A percentile compares a stretch with the other conserved stretches of the same genome.
phyloP scores from a whole-genome alignment of 83 land plant genomes.

The Picea abies region DNA sequence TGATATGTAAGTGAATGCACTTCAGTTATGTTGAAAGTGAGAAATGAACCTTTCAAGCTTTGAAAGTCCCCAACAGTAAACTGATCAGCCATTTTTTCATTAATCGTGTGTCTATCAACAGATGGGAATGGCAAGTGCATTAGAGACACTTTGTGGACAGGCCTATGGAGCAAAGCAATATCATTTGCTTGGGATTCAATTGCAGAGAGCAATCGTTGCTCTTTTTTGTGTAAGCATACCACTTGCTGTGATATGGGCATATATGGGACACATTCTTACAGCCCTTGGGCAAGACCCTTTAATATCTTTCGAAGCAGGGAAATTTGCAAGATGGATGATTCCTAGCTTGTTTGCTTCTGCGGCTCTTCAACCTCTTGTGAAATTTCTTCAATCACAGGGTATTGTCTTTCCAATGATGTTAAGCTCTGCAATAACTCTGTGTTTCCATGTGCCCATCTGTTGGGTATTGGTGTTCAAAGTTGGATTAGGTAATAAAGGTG shows the following conservation, averaged over 20 bases:
- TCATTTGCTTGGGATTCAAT: conserved; percentile 69
- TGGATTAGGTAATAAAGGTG: conserved; percentile 69
- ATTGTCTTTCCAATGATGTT: conserved; percentile 79
- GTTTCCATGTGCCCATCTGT: conserved; percentile 54
- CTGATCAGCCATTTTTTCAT: neutral
- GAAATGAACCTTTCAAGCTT: no score
- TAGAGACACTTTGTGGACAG: conserved; percentile 92
- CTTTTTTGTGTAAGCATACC: conserved; percentile 57
- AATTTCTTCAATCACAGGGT: conserved; percentile 80
- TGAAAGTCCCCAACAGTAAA: no score
- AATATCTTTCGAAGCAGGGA: conserved; percentile 62
- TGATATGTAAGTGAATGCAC: no score
- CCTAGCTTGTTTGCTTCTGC: conserved; percentile 76
- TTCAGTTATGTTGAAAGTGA: no score
- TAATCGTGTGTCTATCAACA: conserved; percentile 16
- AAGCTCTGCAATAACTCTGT: conserved; percentile 49
- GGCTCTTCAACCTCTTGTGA: conserved; percentile 57
- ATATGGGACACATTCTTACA: conserved; percentile 50
- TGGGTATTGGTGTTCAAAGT: conserved; percentile 63
- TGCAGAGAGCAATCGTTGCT: conserved; percentile 67
- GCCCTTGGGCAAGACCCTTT: conserved; percentile 60
- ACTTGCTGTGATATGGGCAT: conserved; percentile 60
- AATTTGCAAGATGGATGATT: conserved; percentile 60
- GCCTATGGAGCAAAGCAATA: conserved; percentile 89
- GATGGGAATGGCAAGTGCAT: conserved; percentile 80